Evolutionary conservation across 1,284 basidiomycete genomes (phyloP).

Genomic region (Meira nashicola): DNA sequence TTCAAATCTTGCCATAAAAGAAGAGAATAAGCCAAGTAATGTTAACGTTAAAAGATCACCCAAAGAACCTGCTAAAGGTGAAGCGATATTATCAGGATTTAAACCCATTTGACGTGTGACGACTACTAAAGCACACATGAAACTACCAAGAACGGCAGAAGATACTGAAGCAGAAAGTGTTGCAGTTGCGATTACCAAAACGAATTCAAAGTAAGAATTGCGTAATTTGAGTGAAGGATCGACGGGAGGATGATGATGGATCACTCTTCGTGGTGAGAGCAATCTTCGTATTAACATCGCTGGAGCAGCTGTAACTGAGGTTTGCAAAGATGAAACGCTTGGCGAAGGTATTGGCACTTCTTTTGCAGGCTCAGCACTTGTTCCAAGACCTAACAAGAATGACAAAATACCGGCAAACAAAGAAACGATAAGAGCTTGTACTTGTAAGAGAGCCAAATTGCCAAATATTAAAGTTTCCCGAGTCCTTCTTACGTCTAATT

Average conservation of each 20-base stretch:
- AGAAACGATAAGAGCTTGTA: conserved; percentile 86
- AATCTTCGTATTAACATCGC: background rate
- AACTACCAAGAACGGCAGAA: conserved; percentile 75
- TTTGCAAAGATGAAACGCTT: too few relatives aligned
- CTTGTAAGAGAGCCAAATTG: conserved; percentile 80
- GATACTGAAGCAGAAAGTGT: conserved; percentile 82
- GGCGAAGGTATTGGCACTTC: background rate
- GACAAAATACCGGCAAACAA: conserved; percentile 76
- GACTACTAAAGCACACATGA: conserved; percentile 84
- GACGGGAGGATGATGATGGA: conserved; percentile 40
- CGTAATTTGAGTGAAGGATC: conserved; percentile 44
- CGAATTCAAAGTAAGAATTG: conserved; percentile 59
- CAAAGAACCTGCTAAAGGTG: conserved; percentile 83
- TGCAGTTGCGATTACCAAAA: conserved; percentile 79
- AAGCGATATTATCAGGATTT: conserved; percentile 93
- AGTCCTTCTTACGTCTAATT: conserved; percentile 69
- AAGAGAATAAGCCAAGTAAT: conserved; percentile 51
- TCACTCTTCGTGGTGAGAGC: conserved; percentile 52
- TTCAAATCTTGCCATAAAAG: conserved; percentile 49
- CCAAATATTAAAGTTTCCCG: conserved; percentile 70
- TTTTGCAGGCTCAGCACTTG: background rate
- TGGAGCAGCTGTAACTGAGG: background rate
- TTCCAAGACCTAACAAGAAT: conserved; percentile 63
- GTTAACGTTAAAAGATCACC: conserved; percentile 81
- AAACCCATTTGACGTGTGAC: conserved; percentile 69